Evolutionary conservation across 768 basidiomycete species (phyloP).

Genomic region (Hortiboletus campestris): DNA sequence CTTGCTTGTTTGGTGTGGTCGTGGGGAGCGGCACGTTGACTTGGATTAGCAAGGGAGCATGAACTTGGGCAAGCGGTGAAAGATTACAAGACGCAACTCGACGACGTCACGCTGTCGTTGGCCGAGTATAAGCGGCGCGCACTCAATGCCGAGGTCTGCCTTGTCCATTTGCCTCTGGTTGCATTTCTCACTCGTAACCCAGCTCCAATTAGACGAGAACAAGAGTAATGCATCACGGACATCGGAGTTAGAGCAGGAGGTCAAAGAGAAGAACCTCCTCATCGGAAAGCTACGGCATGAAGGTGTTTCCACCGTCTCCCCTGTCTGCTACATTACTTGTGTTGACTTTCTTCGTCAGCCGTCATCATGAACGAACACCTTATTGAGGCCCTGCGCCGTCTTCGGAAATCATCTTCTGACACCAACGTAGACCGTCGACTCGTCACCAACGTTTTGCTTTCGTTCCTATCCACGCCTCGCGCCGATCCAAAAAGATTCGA

Average conservation of each 20-base stretch:
- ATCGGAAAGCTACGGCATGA: constrained; percentile 96
- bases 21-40: constrained; percentile 2
- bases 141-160: constrained; percentile 77
- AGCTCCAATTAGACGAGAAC: constrained; percentile 77
- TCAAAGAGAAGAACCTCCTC: constrained; percentile 93
- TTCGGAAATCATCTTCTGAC: constrained; percentile 78
- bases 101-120: constrained; percentile 66
- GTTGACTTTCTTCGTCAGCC: constrained; percentile 43
- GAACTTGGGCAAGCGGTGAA: constrained; percentile 84
- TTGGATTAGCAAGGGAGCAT: constrained; percentile 73
- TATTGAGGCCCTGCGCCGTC: constrained; percentile 93
- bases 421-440: constrained; percentile 92
- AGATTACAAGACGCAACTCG: constrained; percentile 76
- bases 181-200: constrained; percentile 7
- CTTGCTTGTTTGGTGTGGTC: not conserved
- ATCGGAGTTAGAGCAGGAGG: constrained; percentile 78
- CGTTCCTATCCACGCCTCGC: constrained; percentile 86
- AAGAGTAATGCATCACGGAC: constrained; percentile 63
- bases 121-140: constrained; percentile 93
- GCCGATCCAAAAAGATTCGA: constrained; percentile 95
- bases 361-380: constrained; percentile 98
- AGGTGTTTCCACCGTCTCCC: constrained; percentile 47
- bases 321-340: constrained; percentile 2
- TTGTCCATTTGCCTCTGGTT: not conserved
- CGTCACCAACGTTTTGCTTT: constrained; percentile 90